Conservation (phyloP, 768 basidiomycete genomes). For the Stropharia rugosoannulata region DNA sequence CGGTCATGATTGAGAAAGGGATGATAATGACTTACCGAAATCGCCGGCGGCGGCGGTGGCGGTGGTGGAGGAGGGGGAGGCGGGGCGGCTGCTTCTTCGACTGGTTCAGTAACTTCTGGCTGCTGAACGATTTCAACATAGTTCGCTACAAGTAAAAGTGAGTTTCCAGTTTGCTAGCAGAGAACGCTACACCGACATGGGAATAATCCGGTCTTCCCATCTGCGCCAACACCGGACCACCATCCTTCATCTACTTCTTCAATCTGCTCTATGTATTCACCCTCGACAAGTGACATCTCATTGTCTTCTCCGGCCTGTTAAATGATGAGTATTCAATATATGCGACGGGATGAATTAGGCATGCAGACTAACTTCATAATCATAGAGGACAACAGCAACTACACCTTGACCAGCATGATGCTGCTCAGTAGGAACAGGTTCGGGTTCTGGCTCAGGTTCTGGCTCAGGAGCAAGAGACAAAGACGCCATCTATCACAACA, state of each 20-base stretch:
- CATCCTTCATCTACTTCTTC: slow-evolving; percentile 88
- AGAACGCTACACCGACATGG: slow-evolving; percentile 53
- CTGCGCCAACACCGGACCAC: slow-evolving; percentile 80
- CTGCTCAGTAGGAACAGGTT: slow-evolving; percentile 34
- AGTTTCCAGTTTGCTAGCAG: background rate
- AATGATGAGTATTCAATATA: background rate
- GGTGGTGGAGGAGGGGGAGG: slow-evolving; percentile 62
- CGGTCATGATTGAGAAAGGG: background rate
- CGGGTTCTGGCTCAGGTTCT: slow-evolving; percentile 34
- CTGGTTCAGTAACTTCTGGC: slow-evolving; percentile 33
- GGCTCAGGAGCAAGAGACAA: slow-evolving; percentile 18
- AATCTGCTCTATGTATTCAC: slow-evolving; percentile 78
- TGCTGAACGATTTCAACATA: slow-evolving; percentile 79
- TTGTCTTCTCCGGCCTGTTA: slow-evolving; percentile 78
- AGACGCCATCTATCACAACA: slow-evolving; percentile 28
- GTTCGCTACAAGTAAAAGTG: slow-evolving; percentile 52
- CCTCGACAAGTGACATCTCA: slow-evolving; percentile 78
- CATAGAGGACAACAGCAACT: slow-evolving; percentile 77
- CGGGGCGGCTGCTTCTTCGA: slow-evolving; percentile 40
- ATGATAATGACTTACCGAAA: slow-evolving; percentile 34
- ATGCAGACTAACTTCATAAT: slow-evolving; percentile 59
- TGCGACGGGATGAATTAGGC: background rate
- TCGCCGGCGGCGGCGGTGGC: slow-evolving; percentile 52
- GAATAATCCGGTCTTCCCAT: slow-evolving; percentile 81
- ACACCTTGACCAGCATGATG: slow-evolving; percentile 44